Base-by-base conservation (phyloP, 495 filamentous ascomycete species). In the Annulohypoxylon bovei region DNA sequence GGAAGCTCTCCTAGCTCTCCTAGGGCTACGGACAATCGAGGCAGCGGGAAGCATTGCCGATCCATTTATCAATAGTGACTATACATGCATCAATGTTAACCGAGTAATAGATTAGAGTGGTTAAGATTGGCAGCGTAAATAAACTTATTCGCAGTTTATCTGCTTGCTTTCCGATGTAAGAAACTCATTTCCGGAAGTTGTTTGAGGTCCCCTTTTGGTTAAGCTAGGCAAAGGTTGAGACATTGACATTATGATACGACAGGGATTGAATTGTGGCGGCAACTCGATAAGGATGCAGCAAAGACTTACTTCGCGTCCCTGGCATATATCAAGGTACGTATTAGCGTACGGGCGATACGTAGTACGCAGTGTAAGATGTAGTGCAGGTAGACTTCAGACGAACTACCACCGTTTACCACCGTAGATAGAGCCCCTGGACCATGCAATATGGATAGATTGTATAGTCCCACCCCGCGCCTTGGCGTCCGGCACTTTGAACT, bases 401-500 rank as follows among this genome's bases (percentile, higher is more conserved):
- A 27, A 40, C 18, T 63, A 32, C 52, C 20, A 37, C 30, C 30
- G 4, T 55, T 6, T 63, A 32, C 52, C 20, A 37, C 30, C 30
- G 4, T 55, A 32, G 50, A 62, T 62, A 68, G 50, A 28, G 62
- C 49, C 49, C 58, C 57, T 56, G 12, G 65, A 44, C 50, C 27
- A 53, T 30, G 55, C 54, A 70, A 70, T 73, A 73, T 70, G 46
- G 67, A 70, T 73, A 73, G 71, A 73, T 73, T 66, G 67, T 70
- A 73, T 70, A 64, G 61, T 70, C 71, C 61, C 66, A 70, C 71
- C 71, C 71, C 71, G 66, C 62, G 71, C 18, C 71, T 73, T 73
- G 71, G 71, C 71, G 16, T 22, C 70, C 71, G 71, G 71, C 71
- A 73, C 71, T 73, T 70, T 73, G 71, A 65, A 25, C 71, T 70